Evolutionary conservation across 2,329 filamentous ascomycete species (phyloP).

Genomic region (Tolypocladium amazonense): DNA sequence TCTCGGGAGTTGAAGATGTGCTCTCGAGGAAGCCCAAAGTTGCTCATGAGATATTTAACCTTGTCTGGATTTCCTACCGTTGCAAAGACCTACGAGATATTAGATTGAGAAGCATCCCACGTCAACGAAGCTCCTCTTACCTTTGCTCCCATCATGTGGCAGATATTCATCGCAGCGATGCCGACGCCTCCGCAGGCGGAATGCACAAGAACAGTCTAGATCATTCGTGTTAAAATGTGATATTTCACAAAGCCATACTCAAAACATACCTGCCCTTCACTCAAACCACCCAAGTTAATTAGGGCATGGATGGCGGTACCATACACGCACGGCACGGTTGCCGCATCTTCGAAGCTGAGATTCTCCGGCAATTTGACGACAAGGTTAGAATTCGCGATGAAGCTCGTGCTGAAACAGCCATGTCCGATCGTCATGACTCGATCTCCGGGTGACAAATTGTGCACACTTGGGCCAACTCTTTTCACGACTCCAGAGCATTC

Average conservation of each 20-base stretch:
- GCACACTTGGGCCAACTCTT: conserved; percentile 5
- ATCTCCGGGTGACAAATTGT: conserved; percentile 18
- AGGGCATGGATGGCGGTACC: conserved; percentile 16
- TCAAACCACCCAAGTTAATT: conserved; percentile 2
- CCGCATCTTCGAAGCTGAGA: conserved; percentile 21
- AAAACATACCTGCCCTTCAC: conserved; percentile 4
- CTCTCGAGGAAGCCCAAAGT: conserved; percentile 9
- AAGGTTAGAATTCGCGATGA: conserved; percentile 5
- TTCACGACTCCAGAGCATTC: conserved; percentile 17
- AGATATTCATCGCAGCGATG: conserved; percentile 16
- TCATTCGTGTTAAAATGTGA: not conserved
- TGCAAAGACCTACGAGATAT: conserved; percentile 2
- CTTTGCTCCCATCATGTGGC: conserved; percentile 12
- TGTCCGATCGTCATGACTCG: conserved; percentile 17
- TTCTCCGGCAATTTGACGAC: conserved; percentile 19
- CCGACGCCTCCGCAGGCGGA: conserved; percentile 19
- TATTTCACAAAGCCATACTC: not conserved
- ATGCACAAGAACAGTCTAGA: conserved; percentile 20
- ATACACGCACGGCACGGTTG: conserved; percentile 20
- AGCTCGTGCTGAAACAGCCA: conserved; percentile 14
- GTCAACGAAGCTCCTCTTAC: not conserved
- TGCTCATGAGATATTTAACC: conserved; percentile 11
- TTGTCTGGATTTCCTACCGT: conserved; percentile 21
- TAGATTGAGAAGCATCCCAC: not conserved
- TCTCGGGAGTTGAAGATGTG: conserved; percentile 23